Conservation (phyloP, 345 rosid genomes). For the Draba incana region DNA sequence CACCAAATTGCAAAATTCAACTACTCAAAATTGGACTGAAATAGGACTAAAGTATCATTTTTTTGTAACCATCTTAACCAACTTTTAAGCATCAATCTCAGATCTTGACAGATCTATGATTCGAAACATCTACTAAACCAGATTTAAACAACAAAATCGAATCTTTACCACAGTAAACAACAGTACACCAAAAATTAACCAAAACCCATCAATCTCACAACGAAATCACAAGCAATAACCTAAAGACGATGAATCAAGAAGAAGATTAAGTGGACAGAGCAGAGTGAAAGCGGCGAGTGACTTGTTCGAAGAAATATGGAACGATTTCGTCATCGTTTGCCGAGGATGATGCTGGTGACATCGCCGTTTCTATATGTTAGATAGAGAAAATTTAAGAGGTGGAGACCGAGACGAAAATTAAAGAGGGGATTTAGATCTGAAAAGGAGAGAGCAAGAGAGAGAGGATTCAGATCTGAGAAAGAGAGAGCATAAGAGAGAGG, state of each 20-base stretch:
- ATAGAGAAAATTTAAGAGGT: too few relatives aligned
- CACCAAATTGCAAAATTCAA: background rate
- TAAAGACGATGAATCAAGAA: background rate
- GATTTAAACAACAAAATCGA: background rate
- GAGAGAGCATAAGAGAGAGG: too few relatives aligned
- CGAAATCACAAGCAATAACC: background rate
- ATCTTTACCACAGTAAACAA: background rate
- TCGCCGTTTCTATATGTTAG: too few relatives aligned
- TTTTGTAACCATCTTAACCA: background rate
- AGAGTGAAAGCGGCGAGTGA: constrained; percentile 39
- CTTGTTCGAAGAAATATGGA: too few relatives aligned
- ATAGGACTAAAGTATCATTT: background rate
- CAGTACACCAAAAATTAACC: too few relatives aligned
- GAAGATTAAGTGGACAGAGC: constrained; percentile 19
- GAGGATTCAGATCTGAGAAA: too few relatives aligned
- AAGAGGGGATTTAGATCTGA: too few relatives aligned
- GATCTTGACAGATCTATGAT: constrained; percentile 41
- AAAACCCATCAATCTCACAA: background rate
- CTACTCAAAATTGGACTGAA: background rate
- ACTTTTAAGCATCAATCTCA: constrained; percentile 17
- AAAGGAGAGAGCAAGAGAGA: too few relatives aligned
- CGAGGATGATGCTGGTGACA: too few relatives aligned
- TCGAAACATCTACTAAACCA: background rate
- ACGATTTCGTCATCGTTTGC: too few relatives aligned
- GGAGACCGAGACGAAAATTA: too few relatives aligned